phyloP scores from a whole-genome alignment of 1,139 yeast genomes.

The Petasospora fabianii region DNA sequence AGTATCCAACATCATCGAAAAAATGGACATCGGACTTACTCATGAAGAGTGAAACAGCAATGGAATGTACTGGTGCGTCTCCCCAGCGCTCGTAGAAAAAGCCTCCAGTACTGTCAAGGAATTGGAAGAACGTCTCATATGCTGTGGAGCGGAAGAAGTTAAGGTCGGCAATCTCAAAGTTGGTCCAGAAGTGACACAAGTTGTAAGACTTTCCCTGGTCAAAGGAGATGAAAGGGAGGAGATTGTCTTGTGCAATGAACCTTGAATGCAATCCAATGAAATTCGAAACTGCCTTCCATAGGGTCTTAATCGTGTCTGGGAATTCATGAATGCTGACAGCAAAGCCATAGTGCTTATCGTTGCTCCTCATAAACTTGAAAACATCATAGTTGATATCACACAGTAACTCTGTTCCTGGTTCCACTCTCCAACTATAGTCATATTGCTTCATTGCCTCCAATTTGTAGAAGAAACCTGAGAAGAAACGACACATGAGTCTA shows the following conservation, averaged over 20 bases:
- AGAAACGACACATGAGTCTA: conserved; percentile 61
- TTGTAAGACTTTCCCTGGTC: conserved; percentile 49
- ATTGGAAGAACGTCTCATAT: conserved; percentile 46
- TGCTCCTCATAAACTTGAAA: conserved; percentile 49
- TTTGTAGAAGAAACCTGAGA: conserved; percentile 52
- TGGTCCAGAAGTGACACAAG: conserved; percentile 62
- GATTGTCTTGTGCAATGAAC: conserved; percentile 39
- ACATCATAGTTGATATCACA: conserved; percentile 55
- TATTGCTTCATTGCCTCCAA: conserved; percentile 53
- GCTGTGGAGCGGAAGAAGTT: conserved; percentile 48
- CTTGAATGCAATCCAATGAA: conserved; percentile 43
- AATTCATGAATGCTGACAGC: conserved; percentile 53
- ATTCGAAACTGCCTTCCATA: conserved; percentile 57
- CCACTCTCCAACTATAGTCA: conserved; percentile 65
- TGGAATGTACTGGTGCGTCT: conserved; percentile 61
- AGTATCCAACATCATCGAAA: conserved; percentile 56
- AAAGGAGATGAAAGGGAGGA: conserved; percentile 45
- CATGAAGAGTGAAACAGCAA: conserved; percentile 51
- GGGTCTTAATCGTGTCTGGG: conserved; percentile 47
- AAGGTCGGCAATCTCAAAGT: conserved; percentile 54
- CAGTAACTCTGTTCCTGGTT: conserved; percentile 50
- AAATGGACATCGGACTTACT: conserved; percentile 45
- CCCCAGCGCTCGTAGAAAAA: conserved; percentile 67
- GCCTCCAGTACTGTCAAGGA: conserved; percentile 52
- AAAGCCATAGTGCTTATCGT: conserved; percentile 49